Conservation (phyloP, 1,284 basidiomycete species). For the Ceratorhiza oryzae-sativae region DNA sequence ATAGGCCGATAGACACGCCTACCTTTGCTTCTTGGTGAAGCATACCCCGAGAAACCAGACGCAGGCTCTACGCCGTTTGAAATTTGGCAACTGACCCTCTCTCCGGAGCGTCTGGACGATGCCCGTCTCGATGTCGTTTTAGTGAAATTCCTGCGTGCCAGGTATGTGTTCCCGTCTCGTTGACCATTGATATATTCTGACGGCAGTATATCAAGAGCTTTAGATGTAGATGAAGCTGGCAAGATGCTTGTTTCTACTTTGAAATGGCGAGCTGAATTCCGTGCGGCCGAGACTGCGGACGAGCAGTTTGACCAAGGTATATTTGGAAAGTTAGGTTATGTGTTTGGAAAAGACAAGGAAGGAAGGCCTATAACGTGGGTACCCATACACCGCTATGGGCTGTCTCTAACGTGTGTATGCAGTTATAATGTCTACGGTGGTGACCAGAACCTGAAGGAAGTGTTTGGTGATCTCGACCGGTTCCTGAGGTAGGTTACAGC, state of each 20-base stretch:
- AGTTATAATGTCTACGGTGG: conserved; percentile 64
- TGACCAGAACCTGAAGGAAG: conserved; percentile 65
- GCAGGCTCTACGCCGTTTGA: conserved; percentile 55
- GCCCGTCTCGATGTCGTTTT: conserved; percentile 73
- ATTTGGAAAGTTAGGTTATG: conserved; percentile 69
- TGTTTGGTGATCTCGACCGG: conserved; percentile 72
- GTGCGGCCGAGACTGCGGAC: conserved; percentile 63
- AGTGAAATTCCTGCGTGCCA: conserved; percentile 79
- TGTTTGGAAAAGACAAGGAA: conserved; percentile 70
- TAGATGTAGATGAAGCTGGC: conserved; percentile 62
- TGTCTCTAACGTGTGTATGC: not conserved
- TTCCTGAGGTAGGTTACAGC: conserved; percentile 68
- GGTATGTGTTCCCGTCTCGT: conserved; percentile 53
- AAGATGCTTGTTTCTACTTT: conserved; percentile 73
- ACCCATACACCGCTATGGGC: conserved; percentile 33
- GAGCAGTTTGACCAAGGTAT: conserved; percentile 70
- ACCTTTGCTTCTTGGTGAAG: conserved; percentile 64
- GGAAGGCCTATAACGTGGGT: conserved; percentile 69
- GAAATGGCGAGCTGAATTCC: conserved; percentile 74
- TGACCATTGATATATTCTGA: not conserved
- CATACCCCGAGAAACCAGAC: conserved; percentile 62
- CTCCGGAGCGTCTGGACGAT: conserved; percentile 59
- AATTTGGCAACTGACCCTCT: conserved; percentile 73
- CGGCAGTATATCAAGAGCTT: conserved; percentile 54
- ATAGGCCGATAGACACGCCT: conserved; percentile 57